Conservation (phyloP, 805 yeast species). For the Saturnispora galanensis region DNA sequence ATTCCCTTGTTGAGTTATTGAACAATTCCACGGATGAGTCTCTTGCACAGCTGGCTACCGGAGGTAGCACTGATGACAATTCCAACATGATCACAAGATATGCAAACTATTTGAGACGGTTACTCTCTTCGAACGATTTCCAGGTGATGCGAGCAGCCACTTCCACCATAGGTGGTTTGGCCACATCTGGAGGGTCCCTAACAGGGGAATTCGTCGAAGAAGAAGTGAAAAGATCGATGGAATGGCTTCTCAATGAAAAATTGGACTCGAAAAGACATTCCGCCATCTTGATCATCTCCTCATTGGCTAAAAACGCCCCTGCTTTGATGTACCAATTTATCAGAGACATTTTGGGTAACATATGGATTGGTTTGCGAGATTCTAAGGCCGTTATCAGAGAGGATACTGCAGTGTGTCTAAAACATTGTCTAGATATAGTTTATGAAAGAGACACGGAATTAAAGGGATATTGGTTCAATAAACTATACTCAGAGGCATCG, state of each 20-base stretch:
- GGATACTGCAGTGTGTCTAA: constrained; percentile 77
- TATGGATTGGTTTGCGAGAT: constrained; percentile 85
- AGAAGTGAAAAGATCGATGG: constrained; percentile 82
- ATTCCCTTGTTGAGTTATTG: constrained; percentile 76
- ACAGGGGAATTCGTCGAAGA: constrained; percentile 90
- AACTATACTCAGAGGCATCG: constrained; percentile 34
- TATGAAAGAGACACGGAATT: constrained; percentile 66
- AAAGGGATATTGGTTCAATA: constrained; percentile 66
- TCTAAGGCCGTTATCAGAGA: constrained; percentile 60
- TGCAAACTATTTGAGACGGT: constrained; percentile 76
- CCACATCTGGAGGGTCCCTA: constrained; percentile 79
- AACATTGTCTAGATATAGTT: constrained; percentile 68
- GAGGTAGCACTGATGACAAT: constrained; percentile 47
- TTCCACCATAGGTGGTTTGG: constrained; percentile 75
- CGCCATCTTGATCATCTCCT: constrained; percentile 70
- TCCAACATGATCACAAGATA: constrained; percentile 83
- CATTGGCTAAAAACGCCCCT: constrained; percentile 82
- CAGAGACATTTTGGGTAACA: constrained; percentile 64
- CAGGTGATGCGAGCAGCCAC: constrained; percentile 85
- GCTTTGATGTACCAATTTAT: constrained; percentile 71
- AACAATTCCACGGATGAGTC: constrained; percentile 41
- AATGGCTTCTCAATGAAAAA: constrained; percentile 83
- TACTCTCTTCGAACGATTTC: constrained; percentile 73
- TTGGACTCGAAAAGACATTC: constrained; percentile 86
- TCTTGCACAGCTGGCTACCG: constrained; percentile 28